phyloP scores from a whole-genome alignment of 192 early-diverging fungal species.

The Dissophora globulifera region DNA sequence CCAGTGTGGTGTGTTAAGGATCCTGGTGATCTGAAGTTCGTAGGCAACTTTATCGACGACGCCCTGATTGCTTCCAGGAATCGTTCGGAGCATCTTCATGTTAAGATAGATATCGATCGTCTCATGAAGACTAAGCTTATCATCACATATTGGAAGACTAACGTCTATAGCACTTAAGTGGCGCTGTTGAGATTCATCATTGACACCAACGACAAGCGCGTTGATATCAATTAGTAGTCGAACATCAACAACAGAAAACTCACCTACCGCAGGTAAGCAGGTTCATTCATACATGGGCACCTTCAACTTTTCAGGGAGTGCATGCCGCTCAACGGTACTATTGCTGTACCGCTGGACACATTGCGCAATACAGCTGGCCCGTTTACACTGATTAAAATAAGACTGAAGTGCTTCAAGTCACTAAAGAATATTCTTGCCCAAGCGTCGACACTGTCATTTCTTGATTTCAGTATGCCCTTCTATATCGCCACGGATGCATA shows the following conservation, averaged over 20 bases:
- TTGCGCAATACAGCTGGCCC: slow-evolving; percentile 13
- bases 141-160: slow-evolving; percentile 9
- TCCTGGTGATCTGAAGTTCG: slow-evolving; percentile 13
- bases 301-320: slow-evolving; percentile 30
- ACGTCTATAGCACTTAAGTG: not conserved
- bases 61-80: slow-evolving; percentile 7
- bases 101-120: slow-evolving; percentile 6
- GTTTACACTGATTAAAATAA: slow-evolving; percentile 1
- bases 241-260: slow-evolving; percentile 24
- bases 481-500: slow-evolving; percentile 46
- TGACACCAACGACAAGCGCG: slow-evolving; percentile 6
- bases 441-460: slow-evolving; percentile 7
- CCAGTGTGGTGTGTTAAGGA: slow-evolving; percentile 4
- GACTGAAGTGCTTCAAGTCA: not conserved
- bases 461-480: slow-evolving; percentile 28
- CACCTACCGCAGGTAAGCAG: slow-evolving; percentile 28
- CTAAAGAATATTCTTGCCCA: slow-evolving; percentile 27
- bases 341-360: slow-evolving; percentile 28
- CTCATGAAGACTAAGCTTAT: slow-evolving; percentile 19
- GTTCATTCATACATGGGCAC: slow-evolving; percentile 31
- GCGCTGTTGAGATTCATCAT: slow-evolving; percentile 15
- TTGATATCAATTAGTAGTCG: slow-evolving; percentile 19
- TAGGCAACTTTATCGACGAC: slow-evolving; percentile 10
- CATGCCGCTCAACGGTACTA: slow-evolving; percentile 11
- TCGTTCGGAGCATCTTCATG: slow-evolving; percentile 8